Base-by-base conservation (phyloP, 1,284 basidiomycete species). In the Xerocomus nothofagi region DNA sequence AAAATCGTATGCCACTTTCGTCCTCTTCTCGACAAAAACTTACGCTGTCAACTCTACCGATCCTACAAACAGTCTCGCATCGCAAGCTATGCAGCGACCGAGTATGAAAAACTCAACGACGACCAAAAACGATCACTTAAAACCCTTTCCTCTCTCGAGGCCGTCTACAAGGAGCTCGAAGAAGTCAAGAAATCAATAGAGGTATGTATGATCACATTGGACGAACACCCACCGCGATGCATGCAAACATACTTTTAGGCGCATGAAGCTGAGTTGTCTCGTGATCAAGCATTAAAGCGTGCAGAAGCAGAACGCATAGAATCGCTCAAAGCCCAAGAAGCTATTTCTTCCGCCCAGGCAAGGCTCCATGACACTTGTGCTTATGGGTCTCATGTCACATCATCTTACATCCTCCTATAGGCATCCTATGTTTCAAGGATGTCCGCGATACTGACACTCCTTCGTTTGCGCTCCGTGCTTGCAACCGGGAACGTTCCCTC, bases 121-220 rank as follows among this genome's bases (percentile, higher is more conserved):
- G 92, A 94, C 68, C 92, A 94, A 71, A 85, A 78, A 57, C 79
- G 83, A 27, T 77, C 78, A 1, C 61, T 93, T 44, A 84, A 80
- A 54, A 82, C 79, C 20, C 78, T 94, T 34, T 80, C 91, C 6
- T 73, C 74, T 10, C 74, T 93, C 32, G 91, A 93, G 62, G 87
- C 83, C 6, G 74, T 84, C 21, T 78, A 82, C 57, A 89, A 88
- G 60, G 92, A 94, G 61, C 72, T 94, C 14, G 83, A 82, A 38
- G 91, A 93, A 53, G 79, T 93, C 36, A 86, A 84, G 68, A 90
- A 88, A 66, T 80, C 77, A 34, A 77, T 93, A 55, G 89, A 93
- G 79, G 91, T 91, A 47, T 33, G 91, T 87, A 50, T 42, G 41
- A 24, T 52, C 36, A 18, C n/a, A 27, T 49, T 23, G 6, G 14